A percentile compares a stretch with the other conserved stretches of the same genome.
These are phyloP conservation scores for Naganishia sp. DNA, from an alignment of 1,284 basidiomycete genomes.

Conservation along the genomic window DNA sequence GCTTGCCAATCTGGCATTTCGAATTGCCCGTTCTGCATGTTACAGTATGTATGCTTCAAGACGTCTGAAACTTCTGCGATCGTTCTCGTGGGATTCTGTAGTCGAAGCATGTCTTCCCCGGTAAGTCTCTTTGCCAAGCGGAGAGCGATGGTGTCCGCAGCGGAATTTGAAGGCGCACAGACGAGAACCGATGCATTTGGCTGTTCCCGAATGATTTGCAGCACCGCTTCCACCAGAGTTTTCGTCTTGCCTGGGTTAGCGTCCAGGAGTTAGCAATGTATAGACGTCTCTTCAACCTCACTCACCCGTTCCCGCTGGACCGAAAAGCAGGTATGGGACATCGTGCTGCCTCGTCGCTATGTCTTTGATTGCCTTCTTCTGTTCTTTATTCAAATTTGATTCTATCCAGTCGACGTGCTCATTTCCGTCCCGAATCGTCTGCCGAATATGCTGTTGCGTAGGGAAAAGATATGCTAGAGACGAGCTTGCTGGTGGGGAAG, in stretches of 20 bases:
- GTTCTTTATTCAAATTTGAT: constrained; percentile 45
- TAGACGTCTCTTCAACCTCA: not conserved
- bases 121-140: constrained; percentile 41
- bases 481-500: constrained; percentile 1
- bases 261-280: constrained; percentile 2
- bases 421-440: not conserved
- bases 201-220: constrained; percentile 46
- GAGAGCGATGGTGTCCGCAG: constrained; percentile 53
- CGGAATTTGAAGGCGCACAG: constrained; percentile 52
- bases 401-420: constrained; percentile 39
- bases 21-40: constrained; percentile 16
- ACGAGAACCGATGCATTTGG: constrained; percentile 47
- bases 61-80: constrained; percentile 49
- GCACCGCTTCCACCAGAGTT: constrained; percentile 47
- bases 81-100: constrained; percentile 50
- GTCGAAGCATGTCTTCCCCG: constrained; percentile 40
- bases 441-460: not conserved
- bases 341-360: constrained; percentile 27
- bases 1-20: constrained; percentile 26
- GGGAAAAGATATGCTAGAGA: constrained; percentile 17
- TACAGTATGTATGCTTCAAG: constrained; percentile 37
- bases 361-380: constrained; percentile 37
- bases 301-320: constrained; percentile 42
- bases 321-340: constrained; percentile 42
- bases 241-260: constrained; percentile 52